Conservation (phyloP, 2,329 filamentous ascomycete species). For the Paracoccidioides brasiliensis region DNA sequence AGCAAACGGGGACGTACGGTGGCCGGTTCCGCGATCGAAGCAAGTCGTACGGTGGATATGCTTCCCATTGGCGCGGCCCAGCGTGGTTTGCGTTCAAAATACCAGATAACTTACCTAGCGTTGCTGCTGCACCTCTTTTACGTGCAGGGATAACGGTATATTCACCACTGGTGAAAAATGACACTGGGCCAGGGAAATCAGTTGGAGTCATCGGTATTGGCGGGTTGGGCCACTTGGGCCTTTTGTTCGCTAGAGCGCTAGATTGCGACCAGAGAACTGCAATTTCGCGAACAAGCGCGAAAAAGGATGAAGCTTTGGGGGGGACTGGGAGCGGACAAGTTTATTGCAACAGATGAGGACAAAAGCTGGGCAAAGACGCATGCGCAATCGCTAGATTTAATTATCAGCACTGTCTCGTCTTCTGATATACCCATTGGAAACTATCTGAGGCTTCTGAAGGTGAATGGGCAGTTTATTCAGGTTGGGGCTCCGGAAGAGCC, state of each 20-base stretch:
- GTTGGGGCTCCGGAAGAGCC: conserved; percentile 52
- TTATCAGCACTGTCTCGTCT: conserved; percentile 44
- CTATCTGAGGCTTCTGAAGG: conserved; percentile 48
- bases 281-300: conserved; percentile 40
- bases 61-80: conserved; percentile 41
- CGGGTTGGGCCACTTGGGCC: conserved; percentile 59
- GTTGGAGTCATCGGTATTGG: conserved; percentile 63
- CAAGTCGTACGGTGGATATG: conserved; percentile 52
- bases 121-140: conserved; percentile 54
- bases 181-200: conserved; percentile 54
- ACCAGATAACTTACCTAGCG: conserved; percentile 36
- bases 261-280: conserved; percentile 50
- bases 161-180: conserved; percentile 53
- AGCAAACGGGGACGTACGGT: conserved; percentile 27
- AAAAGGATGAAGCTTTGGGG: conserved; percentile 39
- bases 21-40: conserved; percentile 22
- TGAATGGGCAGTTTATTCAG: conserved; percentile 50
- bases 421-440: conserved; percentile 49
- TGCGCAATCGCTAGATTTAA: conserved; percentile 39
- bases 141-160: conserved; percentile 68
- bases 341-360: conserved; percentile 46
- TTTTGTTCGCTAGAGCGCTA: conserved; percentile 58
- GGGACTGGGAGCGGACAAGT: conserved; percentile 40
- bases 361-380: conserved; percentile 40
- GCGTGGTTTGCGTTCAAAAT: conserved; percentile 48